These are phyloP conservation scores for Euryodendron excelsum DNA, from an alignment of 148 eudicot genomes.

Conservation along the genomic window DNA sequence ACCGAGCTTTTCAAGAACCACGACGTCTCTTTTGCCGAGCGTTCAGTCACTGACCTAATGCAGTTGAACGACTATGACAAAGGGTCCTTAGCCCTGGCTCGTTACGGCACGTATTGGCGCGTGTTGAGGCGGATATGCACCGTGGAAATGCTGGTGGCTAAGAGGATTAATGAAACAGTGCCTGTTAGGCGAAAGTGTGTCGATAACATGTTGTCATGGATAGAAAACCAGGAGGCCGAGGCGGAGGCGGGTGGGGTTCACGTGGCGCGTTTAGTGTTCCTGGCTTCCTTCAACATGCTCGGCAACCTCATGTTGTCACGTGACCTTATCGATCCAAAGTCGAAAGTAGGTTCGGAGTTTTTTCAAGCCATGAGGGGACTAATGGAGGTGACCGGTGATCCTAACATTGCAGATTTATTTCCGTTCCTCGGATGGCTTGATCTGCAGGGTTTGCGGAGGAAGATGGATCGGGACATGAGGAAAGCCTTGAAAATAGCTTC, in stretches of 20 bases:
- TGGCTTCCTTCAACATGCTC: background rate
- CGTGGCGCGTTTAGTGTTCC: too few relatives aligned
- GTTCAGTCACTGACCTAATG: too few relatives aligned
- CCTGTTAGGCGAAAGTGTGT: slow-evolving; percentile 6
- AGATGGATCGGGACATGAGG: slow-evolving; percentile 9
- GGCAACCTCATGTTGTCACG: slow-evolving; percentile 7
- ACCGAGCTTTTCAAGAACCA: too few relatives aligned
- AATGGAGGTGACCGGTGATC: slow-evolving; percentile 24
- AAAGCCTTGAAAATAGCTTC: slow-evolving; percentile 17
- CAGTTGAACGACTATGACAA: too few relatives aligned
- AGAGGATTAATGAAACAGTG: background rate
- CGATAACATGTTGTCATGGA: slow-evolving; percentile 10
- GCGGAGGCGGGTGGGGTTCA: background rate
- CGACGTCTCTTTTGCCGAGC: too few relatives aligned
- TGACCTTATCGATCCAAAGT: background rate
- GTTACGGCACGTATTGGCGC: too few relatives aligned
- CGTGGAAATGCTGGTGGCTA: background rate
- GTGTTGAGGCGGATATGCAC: too few relatives aligned
- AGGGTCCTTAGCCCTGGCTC: too few relatives aligned
- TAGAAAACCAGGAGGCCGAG: background rate
- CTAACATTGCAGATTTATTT: slow-evolving; percentile 26
- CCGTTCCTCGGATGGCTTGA: slow-evolving; percentile 25
- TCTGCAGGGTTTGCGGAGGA: slow-evolving; percentile 21
- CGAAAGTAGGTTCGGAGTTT: slow-evolving; percentile 16
- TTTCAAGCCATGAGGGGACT: slow-evolving; percentile 15